Evolutionary conservation across 2,329 filamentous ascomycete genomes (phyloP).

Genomic region (Myriosclerotinia curreyana): DNA sequence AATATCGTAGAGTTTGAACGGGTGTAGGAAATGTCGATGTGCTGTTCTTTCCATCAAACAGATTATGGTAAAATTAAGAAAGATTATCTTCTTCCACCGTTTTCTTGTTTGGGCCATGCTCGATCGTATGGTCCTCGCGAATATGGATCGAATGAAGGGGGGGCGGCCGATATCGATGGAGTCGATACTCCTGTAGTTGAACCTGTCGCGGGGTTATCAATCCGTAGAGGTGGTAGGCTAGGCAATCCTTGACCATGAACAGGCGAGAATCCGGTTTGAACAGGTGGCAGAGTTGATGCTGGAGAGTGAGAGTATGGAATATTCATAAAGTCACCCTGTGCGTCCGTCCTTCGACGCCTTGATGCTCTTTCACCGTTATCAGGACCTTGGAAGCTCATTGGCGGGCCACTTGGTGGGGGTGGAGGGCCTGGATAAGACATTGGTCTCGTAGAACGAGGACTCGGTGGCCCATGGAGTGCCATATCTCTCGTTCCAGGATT

Average conservation of each 20-base stretch:
- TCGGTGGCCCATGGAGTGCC: slow-evolving; percentile 52
- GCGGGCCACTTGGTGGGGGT: slow-evolving; percentile 27
- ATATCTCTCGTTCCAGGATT: slow-evolving; percentile 55
- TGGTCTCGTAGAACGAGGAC: slow-evolving; percentile 42
- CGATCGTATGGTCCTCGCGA: slow-evolving; percentile 31
- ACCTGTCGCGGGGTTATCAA: slow-evolving; percentile 31
- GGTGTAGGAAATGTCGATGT: slow-evolving; percentile 14
- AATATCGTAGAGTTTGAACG: slow-evolving; percentile 7
- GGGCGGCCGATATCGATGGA: slow-evolving; percentile 27
- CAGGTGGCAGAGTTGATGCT: slow-evolving; percentile 35
- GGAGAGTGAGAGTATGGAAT: slow-evolving; percentile 35
- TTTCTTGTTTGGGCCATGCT: slow-evolving; percentile 34
- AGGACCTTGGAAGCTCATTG: slow-evolving; percentile 27
- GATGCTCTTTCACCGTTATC: slow-evolving; percentile 33
- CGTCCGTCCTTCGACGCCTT: slow-evolving; percentile 37
- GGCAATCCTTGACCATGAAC: slow-evolving; percentile 26
- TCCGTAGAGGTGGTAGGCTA: slow-evolving; percentile 37
- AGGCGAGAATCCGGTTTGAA: slow-evolving; percentile 30
- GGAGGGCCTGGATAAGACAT: slow-evolving; percentile 30
- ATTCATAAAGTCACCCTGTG: slow-evolving; percentile 35
- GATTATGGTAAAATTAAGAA: background rate
- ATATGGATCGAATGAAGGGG: slow-evolving; percentile 33
- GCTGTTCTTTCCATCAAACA: slow-evolving; percentile 19
- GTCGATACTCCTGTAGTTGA: slow-evolving; percentile 24
- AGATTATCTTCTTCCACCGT: slow-evolving; percentile 26